Conservation (phyloP, 2,329 filamentous ascomycete species). For the Colletotrichum spinosum region DNA sequence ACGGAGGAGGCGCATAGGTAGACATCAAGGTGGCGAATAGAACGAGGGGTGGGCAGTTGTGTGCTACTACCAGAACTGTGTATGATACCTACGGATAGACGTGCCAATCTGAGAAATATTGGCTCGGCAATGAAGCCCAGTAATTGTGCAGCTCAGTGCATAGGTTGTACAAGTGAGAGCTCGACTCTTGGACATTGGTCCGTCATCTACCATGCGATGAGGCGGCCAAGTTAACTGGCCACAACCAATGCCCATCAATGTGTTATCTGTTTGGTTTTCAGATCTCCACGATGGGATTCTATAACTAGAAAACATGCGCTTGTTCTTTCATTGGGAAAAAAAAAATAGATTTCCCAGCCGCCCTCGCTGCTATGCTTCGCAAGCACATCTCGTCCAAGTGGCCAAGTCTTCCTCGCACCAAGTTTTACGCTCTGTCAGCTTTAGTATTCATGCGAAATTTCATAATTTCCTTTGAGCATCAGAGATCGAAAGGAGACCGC, state of each 20-base stretch:
- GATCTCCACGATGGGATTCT: background rate
- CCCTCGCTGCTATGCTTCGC: conserved; percentile 18
- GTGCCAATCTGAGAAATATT: conserved; percentile 38
- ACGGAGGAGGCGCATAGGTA: conserved; percentile 19
- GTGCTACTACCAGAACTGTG: conserved; percentile 43
- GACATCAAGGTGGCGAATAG: conserved; percentile 27
- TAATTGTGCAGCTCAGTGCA: no score
- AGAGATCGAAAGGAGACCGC: conserved; percentile 18
- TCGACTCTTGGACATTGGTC: no score
- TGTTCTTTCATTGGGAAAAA: background rate
- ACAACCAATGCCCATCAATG: background rate
- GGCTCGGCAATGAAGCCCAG: conserved; percentile 10
- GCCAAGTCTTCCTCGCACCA: conserved; percentile 15
- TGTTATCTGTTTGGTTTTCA: conserved; percentile 6
- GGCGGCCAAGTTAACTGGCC: no score
- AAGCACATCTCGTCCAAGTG: conserved; percentile 8
- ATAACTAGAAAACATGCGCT: background rate
- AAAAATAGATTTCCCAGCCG: background rate
- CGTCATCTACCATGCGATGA: no score
- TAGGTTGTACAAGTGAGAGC: no score
- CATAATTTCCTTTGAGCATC: background rate
- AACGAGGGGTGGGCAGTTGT: conserved; percentile 37
- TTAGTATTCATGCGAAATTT: conserved; percentile 9
- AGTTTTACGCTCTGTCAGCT: background rate
- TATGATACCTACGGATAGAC: conserved; percentile 48